A percentile compares a stretch with the other conserved stretches of the same genome.
These are phyloP conservation scores for Rhamnella rubrinervis DNA, from an alignment of 331 rosid species.

Conservation along the genomic window DNA sequence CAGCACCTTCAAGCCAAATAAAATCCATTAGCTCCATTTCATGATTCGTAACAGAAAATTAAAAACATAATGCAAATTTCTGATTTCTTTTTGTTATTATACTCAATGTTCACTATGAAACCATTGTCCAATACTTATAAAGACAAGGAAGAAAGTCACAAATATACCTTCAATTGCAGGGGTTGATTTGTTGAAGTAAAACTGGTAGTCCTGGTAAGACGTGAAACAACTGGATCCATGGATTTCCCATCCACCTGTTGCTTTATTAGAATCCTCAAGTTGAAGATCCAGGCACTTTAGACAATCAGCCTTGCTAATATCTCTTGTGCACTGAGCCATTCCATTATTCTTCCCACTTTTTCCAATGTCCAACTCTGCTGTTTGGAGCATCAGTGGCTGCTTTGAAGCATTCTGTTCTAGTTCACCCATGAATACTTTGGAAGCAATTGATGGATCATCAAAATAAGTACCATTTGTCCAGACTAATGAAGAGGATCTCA, in stretches of 20 bases:
- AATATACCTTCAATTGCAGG: conserved; percentile 48
- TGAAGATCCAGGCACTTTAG: conserved; percentile 41
- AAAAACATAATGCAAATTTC: no score
- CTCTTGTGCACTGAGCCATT: conserved; percentile 64
- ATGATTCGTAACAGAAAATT: background rate
- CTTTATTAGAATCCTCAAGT: conserved; percentile 22
- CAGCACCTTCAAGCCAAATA: background rate
- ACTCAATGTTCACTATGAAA: background rate
- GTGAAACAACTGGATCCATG: conserved; percentile 55
- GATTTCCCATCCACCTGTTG: conserved; percentile 45
- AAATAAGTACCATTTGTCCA: conserved; percentile 42
- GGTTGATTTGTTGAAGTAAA: conserved; percentile 42
- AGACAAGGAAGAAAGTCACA: background rate
- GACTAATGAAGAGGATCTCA: conserved; percentile 33
- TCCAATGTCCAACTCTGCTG: conserved; percentile 30
- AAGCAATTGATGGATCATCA: conserved; percentile 42
- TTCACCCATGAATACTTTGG: conserved; percentile 45
- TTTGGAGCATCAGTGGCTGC: conserved; percentile 35
- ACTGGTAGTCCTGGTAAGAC: conserved; percentile 59
- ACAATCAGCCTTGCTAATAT: conserved; percentile 42
- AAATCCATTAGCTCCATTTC: background rate
- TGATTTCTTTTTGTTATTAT: background rate
- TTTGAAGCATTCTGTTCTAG: conserved; percentile 31
- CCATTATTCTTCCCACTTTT: conserved; percentile 53
- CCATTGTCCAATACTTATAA: background rate